phyloP scores from a whole-genome alignment of 2,329 filamentous ascomycete species.

The Penicillium crustosum region DNA sequence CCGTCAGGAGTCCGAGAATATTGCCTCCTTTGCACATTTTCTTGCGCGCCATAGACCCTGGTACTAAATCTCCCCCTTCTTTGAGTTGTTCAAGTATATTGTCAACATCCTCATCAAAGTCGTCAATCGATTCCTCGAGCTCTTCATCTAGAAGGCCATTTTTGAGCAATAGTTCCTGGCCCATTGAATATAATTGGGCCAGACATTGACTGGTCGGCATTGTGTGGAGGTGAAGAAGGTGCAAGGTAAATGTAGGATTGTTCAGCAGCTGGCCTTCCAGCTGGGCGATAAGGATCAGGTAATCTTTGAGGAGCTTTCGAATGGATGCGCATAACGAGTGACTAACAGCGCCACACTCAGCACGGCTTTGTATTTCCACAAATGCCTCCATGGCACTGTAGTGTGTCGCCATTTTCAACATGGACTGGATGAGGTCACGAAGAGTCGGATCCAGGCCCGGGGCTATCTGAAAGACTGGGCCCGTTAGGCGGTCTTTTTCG shows the following conservation, averaged over 20 bases:
- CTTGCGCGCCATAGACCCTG: conserved; percentile 76
- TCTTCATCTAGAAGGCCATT: conserved; percentile 81
- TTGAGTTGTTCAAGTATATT: conserved; percentile 87
- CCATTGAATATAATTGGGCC: conserved; percentile 82
- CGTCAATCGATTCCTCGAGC: conserved; percentile 67
- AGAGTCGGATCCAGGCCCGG: conserved; percentile 87
- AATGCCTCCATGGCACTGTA: conserved; percentile 90
- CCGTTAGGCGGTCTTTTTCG: conserved; percentile 82
- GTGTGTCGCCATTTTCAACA: conserved; percentile 92
- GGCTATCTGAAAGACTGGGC: conserved; percentile 76
- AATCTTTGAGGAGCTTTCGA: conserved; percentile 87
- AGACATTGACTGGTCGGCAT: conserved; percentile 90
- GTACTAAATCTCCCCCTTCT: conserved; percentile 78
- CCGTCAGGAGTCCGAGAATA: conserved; percentile 84
- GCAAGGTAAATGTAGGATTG: conserved; percentile 84
- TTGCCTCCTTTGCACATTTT: conserved; percentile 97
- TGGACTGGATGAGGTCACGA: conserved; percentile 79
- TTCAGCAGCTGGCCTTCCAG: conserved; percentile 90
- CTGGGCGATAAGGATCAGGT: conserved; percentile 87
- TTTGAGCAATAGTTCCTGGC: conserved; percentile 80
- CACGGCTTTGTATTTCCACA: conserved; percentile 88
- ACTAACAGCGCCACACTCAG: conserved; percentile 91
- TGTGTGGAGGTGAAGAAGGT: conserved; percentile 88
- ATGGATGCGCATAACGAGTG: conserved; percentile 96
- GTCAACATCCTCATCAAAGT: conserved; percentile 75